These are phyloP conservation scores for Waltiozyma sp. DNA, from an alignment of 1,139 yeast genomes.

Conservation along the genomic window DNA sequence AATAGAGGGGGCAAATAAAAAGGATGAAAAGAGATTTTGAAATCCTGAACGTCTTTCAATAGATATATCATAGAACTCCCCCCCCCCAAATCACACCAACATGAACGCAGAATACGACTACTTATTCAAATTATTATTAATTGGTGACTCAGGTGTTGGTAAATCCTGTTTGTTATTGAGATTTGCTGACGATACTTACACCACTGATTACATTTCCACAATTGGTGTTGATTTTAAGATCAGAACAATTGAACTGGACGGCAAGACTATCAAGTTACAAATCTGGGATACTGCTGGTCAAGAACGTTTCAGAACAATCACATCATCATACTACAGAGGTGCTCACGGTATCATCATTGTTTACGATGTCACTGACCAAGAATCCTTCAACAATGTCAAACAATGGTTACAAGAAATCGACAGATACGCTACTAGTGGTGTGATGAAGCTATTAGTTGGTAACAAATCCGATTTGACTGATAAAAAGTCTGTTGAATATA, in stretches of 20 bases:
- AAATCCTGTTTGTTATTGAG: slow-evolving; percentile 89
- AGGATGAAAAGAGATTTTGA: neutral
- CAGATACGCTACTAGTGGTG: slow-evolving; percentile 94
- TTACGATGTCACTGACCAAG: slow-evolving; percentile 91
- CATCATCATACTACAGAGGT: slow-evolving; percentile 96
- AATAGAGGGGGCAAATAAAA: neutral
- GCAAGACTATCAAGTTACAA: slow-evolving; percentile 86
- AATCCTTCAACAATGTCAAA: slow-evolving; percentile 74
- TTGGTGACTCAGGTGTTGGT: slow-evolving; percentile 97
- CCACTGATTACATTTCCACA: slow-evolving; percentile 92
- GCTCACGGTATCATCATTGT: slow-evolving; percentile 97
- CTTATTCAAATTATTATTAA: slow-evolving; percentile 85
- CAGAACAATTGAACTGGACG: slow-evolving; percentile 89
- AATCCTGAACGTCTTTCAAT: neutral
- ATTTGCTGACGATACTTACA: slow-evolving; percentile 94
- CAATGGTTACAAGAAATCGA: slow-evolving; percentile 93
- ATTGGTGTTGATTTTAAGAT: slow-evolving; percentile 97
- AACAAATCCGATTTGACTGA: slow-evolving; percentile 82
- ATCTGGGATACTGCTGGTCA: slow-evolving; percentile 99
- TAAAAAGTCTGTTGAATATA: slow-evolving; percentile 86
- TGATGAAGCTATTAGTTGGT: slow-evolving; percentile 87
- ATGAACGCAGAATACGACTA: slow-evolving; percentile 17
- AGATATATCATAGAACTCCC: neutral
- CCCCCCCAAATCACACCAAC: neutral
- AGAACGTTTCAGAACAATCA: slow-evolving; percentile 94